These are phyloP conservation scores for Myxozyma neotropica DNA, from an alignment of 805 yeast genomes.

Conservation along the genomic window DNA sequence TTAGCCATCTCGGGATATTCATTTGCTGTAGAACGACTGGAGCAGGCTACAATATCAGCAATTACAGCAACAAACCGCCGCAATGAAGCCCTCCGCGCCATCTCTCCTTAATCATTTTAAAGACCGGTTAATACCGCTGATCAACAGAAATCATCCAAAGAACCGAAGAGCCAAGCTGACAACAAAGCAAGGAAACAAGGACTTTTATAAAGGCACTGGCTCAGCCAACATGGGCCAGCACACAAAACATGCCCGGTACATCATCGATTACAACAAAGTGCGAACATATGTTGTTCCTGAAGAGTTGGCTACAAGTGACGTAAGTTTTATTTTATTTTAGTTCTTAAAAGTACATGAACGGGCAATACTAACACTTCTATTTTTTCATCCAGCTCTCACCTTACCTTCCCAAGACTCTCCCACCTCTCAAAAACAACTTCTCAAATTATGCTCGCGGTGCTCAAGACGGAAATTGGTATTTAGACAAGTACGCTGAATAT, in stretches of 20 bases:
- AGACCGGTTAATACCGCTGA: constrained; percentile 19
- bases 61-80: not conserved
- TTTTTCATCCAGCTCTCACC: constrained; percentile 73
- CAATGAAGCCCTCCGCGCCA: constrained; percentile 14
- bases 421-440: constrained; percentile 67
- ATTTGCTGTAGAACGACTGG: not conserved
- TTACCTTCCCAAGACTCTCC: constrained; percentile 72
- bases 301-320: constrained; percentile 40
- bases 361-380: too few species aligned
- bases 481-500: constrained; percentile 72
- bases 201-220: constrained; percentile 93
- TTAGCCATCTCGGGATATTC: not conserved
- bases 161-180: constrained; percentile 61
- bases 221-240: constrained; percentile 89
- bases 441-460: constrained; percentile 73
- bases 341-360: too few species aligned
- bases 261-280: constrained; percentile 80
- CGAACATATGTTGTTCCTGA: constrained; percentile 87
- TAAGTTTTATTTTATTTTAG: constrained; percentile 12
- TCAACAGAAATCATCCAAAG: not conserved
- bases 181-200: constrained; percentile 92
- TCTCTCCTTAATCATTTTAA: constrained; percentile 6
- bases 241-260: constrained; percentile 72
- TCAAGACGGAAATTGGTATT: constrained; percentile 70
- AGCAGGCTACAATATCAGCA: too few species aligned